These are phyloP conservation scores for Crithidia bombi DNA, from an alignment of 208 protist species.

Conservation along the genomic window DNA sequence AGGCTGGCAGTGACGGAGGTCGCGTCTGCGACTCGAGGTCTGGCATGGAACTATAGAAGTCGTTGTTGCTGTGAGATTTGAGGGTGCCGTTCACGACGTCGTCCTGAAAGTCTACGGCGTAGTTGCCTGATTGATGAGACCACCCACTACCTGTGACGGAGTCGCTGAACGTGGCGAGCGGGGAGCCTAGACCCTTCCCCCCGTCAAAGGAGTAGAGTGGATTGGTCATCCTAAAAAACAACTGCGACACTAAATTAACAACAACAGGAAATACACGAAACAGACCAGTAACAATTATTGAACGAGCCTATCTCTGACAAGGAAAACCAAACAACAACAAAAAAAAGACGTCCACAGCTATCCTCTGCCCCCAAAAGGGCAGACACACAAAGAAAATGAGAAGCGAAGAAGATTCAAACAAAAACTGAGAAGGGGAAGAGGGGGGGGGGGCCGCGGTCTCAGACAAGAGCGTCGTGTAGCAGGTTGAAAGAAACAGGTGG, in stretches of 20 bases:
- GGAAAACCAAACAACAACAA: no score
- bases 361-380: no score
- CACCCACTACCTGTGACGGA: conserved; percentile 2
- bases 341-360: no score
- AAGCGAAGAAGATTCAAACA: no score
- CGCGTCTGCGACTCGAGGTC: background rate
- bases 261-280: background rate
- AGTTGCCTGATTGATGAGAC: background rate
- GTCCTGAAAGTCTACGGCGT: background rate
- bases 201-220: conserved; percentile 3
- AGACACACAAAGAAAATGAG: no score
- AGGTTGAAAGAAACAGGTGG: no score
- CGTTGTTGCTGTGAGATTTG: background rate
- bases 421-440: no score
- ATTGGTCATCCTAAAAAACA: background rate
- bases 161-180: background rate
- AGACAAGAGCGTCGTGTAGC: no score
- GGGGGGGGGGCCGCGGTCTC: no score
- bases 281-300: no score
- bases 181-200: background rate
- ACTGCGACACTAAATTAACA: background rate
- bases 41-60: background rate
- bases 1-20: background rate
- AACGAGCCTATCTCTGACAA: no score
- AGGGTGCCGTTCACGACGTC: conserved; percentile 1